Conservation (phyloP, 2,329 filamentous ascomycete species). For the Aspergillus fructus region DNA sequence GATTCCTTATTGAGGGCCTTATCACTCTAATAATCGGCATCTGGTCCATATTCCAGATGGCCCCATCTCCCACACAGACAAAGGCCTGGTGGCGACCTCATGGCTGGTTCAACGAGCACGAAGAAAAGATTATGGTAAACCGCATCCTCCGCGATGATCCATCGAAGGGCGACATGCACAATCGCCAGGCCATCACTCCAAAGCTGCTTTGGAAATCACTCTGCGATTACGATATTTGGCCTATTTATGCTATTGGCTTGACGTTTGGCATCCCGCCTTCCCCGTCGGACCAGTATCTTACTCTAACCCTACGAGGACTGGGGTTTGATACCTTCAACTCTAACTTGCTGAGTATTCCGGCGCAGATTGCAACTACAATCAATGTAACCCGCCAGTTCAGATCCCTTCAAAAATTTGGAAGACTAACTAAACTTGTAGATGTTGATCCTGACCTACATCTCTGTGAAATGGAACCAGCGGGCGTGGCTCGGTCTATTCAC, state of each 20-base stretch:
- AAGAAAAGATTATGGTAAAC: conserved; percentile 51
- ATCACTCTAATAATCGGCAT: conserved; percentile 46
- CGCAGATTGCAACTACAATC: conserved; percentile 53
- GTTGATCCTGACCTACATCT: not conserved
- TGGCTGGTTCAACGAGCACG: conserved; percentile 62
- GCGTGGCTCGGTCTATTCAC: conserved; percentile 51
- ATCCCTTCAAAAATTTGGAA: rapidly evolving
- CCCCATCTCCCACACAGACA: conserved; percentile 44
- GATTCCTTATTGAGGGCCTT: conserved; percentile 44
- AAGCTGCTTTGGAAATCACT: conserved; percentile 46
- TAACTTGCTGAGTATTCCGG: conserved; percentile 61
- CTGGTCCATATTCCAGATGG: conserved; percentile 42
- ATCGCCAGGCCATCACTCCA: conserved; percentile 34
- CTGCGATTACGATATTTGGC: conserved; percentile 45
- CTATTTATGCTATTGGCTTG: conserved; percentile 53
- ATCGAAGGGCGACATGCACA: conserved; percentile 37
- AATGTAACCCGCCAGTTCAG: conserved; percentile 45
- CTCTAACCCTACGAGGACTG: conserved; percentile 44
- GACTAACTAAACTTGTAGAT: not conserved
- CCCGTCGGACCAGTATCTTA: conserved; percentile 10
- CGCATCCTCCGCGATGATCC: conserved; percentile 48
- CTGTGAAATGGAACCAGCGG: conserved; percentile 48
- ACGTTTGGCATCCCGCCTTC: conserved; percentile 56
- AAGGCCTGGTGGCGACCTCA: conserved; percentile 57
- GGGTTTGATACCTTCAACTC: conserved; percentile 51